Evolutionary conservation across 768 basidiomycete species (phyloP).

Genomic region (Cystofilobasidium ferigula): DNA sequence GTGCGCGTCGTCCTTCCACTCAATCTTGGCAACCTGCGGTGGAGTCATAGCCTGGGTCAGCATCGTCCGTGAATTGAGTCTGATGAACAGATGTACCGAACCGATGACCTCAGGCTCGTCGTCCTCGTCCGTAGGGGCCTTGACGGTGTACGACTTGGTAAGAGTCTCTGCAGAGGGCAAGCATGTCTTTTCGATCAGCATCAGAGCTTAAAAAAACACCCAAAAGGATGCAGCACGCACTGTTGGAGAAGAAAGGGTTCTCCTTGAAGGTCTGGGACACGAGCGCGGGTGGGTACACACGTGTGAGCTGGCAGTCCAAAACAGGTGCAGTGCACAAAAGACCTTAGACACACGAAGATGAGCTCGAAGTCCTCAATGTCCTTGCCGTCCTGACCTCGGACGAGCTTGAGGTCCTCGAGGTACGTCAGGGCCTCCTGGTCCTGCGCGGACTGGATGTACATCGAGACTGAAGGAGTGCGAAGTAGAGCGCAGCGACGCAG

Average conservation of each 20-base stretch:
- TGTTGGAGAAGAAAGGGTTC: conserved; percentile 26
- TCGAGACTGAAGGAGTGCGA: conserved; percentile 5
- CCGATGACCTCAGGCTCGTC: conserved; percentile 18
- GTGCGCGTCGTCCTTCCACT: conserved; percentile 25
- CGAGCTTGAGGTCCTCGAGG: conserved; percentile 19
- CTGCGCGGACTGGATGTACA: conserved; percentile 6
- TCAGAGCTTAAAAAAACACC: not conserved
- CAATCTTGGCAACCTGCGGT: conserved; percentile 15
- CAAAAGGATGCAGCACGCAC: not conserved
- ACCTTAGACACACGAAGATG: conserved; percentile 24
- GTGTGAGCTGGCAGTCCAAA: too few species aligned
- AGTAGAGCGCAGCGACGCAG: too few species aligned
- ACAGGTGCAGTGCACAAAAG: too few species aligned
- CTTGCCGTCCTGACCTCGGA: conserved; percentile 18
- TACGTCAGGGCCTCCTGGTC: conserved; percentile 23
- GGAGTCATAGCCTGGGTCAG: too few species aligned
- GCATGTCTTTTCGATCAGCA: not conserved
- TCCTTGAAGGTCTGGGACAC: conserved; percentile 21
- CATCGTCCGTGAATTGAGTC: conserved; percentile 23
- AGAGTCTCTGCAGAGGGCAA: not conserved
- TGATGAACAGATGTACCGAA: conserved; percentile 3
- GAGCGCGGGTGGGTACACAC: not conserved
- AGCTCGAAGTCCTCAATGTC: conserved; percentile 12
- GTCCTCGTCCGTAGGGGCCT: conserved; percentile 10
- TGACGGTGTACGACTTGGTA: conserved; percentile 18